Evolutionary conservation across 352 stramenopile genomes (phyloP), one percentile per base, ranked within the genome.

Genomic region (Phytophthora podocarpi): DNA sequence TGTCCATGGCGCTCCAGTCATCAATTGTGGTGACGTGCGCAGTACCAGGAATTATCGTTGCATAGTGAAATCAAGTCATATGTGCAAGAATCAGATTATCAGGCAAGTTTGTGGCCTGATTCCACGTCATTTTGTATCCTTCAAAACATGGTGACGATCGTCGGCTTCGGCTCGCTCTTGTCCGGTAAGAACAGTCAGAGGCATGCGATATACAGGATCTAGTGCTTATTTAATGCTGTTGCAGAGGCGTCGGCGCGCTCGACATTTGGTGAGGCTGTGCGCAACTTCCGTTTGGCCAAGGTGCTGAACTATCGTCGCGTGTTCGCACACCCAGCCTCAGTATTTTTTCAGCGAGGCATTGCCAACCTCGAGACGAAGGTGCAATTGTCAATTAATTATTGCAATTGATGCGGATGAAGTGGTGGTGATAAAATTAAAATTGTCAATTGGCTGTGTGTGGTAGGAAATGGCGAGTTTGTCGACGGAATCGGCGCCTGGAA

Each of bases 301-400:
- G 83, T 98, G 43, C 66, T 68, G 11, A 70, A 92, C 74, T 97
- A 91, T 67, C 88, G 90, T 24, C 86, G 93, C 36, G 86, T 98
- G 41, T 98, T 98, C 74, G 80, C 79, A 28, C 92, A 98, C 59
- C 88, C 91, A 1, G 90, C 92, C 39, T 97, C 92, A 11, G 95
- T 98, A 50, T 98, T 98, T 70, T 97, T 98, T 64, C 67, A 97
- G 62, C 77, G 89, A 2, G 80, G 84, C 13, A 97, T 98, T 70
- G 92, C 91, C 15, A 87, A 89, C 61, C 40, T 93, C 5, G 78
- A 91, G 35, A 97, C 90, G 31, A 87, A 89, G 67, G 80, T 90
- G 30, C 28, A 51, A 26, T 49, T 27, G 10, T 37, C 6, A 39
- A 45, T 30, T 37, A 1, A n/a, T 4, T 12, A 34, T 55, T 21